Evolutionary conservation across 352 stramenopile genomes (phyloP).

Genomic region (Phytophthora rubi): DNA sequence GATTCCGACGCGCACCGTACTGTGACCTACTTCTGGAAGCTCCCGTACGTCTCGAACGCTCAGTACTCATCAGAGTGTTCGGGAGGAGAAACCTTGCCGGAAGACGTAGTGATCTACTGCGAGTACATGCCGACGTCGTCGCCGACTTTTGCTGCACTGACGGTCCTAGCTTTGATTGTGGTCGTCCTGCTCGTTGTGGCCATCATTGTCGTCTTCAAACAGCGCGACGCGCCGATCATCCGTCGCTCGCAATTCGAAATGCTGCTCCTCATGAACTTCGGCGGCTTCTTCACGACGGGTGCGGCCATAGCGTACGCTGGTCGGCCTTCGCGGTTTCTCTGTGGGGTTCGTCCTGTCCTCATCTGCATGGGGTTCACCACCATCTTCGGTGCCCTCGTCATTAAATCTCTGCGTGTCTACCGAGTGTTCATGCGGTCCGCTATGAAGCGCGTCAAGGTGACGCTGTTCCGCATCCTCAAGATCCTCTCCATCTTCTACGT

Average conservation of each 20-base stretch:
- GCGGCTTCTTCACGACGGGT: slow-evolving; percentile 43
- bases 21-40: slow-evolving; percentile 48
- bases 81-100: slow-evolving; percentile 24
- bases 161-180: slow-evolving; percentile 27
- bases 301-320: slow-evolving; percentile 45
- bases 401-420: slow-evolving; percentile 66
- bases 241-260: slow-evolving; percentile 58
- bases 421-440: slow-evolving; percentile 52
- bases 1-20: slow-evolving; percentile 30
- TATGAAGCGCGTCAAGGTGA: slow-evolving; percentile 54
- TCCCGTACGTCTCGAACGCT: slow-evolving; percentile 26
- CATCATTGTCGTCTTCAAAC: slow-evolving; percentile 34
- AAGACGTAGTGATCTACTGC: slow-evolving; percentile 39
- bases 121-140: slow-evolving; percentile 45
- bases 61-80: slow-evolving; percentile 39
- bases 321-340: slow-evolving; percentile 31
- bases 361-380: slow-evolving; percentile 51
- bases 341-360: slow-evolving; percentile 40
- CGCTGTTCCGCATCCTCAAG: slow-evolving; percentile 45
- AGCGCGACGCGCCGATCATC: slow-evolving; percentile 49
- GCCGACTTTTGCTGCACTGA: slow-evolving; percentile 19
- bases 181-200: slow-evolving; percentile 11
- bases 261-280: slow-evolving; percentile 47
- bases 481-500: slow-evolving; percentile 44
- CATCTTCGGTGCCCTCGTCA: slow-evolving; percentile 51